Conservation (phyloP, 1,139 yeast genomes). For the Candida sanyaensis region DNA sequence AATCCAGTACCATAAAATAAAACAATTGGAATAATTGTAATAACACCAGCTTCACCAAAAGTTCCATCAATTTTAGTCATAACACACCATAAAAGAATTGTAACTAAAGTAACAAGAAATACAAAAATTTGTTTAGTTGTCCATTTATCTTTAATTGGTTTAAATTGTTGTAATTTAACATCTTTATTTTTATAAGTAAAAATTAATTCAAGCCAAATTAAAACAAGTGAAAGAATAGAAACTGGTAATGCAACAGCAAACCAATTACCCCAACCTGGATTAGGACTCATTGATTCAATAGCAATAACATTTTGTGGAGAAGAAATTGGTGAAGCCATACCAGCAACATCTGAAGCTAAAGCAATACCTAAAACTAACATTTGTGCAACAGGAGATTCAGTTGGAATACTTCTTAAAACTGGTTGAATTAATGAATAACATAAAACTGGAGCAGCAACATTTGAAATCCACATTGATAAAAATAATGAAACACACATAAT, state of each 20-base stretch:
- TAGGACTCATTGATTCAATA: slow-evolving; percentile 81
- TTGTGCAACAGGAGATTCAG: slow-evolving; percentile 74
- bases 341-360: slow-evolving; percentile 87
- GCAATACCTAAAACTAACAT: slow-evolving; percentile 90
- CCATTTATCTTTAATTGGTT: slow-evolving; percentile 71
- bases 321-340: slow-evolving; percentile 96
- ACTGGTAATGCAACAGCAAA: slow-evolving; percentile 86
- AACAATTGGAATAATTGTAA: slow-evolving; percentile 82
- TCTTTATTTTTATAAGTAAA: slow-evolving; percentile 63
- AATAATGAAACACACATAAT: slow-evolving; percentile 85
- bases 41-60: slow-evolving; percentile 88
- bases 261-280: slow-evolving; percentile 96
- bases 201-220: slow-evolving; percentile 72
- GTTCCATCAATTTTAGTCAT: slow-evolving; percentile 62
- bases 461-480: slow-evolving; percentile 93
- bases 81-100: slow-evolving; percentile 86
- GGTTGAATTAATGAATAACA: slow-evolving; percentile 92
- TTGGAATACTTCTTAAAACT: slow-evolving; percentile 76
- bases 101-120: slow-evolving; percentile 59
- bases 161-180: slow-evolving; percentile 50
- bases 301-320: slow-evolving; percentile 95
- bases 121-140: slow-evolving; percentile 75
- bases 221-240: slow-evolving; percentile 56
- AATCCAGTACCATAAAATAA: slow-evolving; percentile 87
- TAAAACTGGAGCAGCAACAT: slow-evolving; percentile 94